Conservation (phyloP, 164 flowering plant species). For the Aristolochia californica region DNA sequence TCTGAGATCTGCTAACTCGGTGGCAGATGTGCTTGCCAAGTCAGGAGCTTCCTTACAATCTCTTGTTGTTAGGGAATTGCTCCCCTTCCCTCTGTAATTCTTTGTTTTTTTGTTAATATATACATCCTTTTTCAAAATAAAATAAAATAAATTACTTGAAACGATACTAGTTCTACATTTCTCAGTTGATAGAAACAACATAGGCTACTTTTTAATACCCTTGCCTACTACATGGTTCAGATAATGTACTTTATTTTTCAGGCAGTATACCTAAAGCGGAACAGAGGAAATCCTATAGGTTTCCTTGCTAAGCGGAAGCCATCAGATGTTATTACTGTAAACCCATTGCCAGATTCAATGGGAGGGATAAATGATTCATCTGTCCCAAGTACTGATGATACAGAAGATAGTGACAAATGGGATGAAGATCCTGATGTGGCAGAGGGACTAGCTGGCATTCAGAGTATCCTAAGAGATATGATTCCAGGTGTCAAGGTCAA, state of each 20-base stretch:
- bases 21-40: too few relatives aligned
- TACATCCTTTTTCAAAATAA: too few relatives aligned
- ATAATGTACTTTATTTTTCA: constrained; percentile 24
- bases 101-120: too few relatives aligned
- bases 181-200: neutral
- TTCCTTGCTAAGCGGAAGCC: constrained; percentile 20
- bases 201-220: too few relatives aligned
- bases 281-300: constrained; percentile 23
- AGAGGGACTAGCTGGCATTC: constrained; percentile 45
- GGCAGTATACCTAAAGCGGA: constrained; percentile 80
- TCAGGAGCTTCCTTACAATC: too few relatives aligned
- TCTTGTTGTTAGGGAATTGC: too few relatives aligned
- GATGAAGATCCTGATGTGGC: constrained; percentile 50
- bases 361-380: constrained; percentile 40
- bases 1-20: too few relatives aligned
- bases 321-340: constrained; percentile 21
- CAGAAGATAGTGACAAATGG: constrained; percentile 43
- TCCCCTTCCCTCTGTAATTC: too few relatives aligned
- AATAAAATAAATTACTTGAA: too few relatives aligned
- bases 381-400: constrained; percentile 11
- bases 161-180: neutral
- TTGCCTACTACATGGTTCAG: neutral
- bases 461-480: constrained; percentile 59
- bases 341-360: constrained; percentile 23
- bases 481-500: constrained; percentile 78